These are phyloP conservation scores for Cornus controversa DNA, from an alignment of 148 eudicot genomes.

Conservation along the genomic window DNA sequence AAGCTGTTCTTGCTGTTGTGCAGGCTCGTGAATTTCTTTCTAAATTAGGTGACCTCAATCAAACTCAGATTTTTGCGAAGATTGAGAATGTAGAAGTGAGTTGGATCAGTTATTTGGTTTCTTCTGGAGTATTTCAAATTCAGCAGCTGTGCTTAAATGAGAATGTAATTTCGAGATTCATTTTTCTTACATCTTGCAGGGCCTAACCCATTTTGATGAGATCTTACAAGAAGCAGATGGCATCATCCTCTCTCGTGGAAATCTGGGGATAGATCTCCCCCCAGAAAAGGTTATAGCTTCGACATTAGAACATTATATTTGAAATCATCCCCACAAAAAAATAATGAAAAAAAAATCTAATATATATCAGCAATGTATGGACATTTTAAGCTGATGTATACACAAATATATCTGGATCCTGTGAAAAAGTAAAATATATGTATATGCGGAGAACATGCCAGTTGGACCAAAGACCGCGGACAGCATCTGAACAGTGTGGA, in stretches of 20 bases:
- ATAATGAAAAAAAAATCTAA: no score
- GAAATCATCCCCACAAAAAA: neutral
- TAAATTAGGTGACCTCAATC: conserved; percentile 60
- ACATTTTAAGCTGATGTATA: neutral
- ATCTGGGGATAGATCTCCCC: conserved; percentile 86
- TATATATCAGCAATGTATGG: neutral
- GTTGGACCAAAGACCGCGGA: neutral
- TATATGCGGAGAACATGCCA: neutral
- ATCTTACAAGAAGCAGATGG: conserved; percentile 88
- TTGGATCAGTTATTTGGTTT: neutral
- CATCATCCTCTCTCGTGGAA: conserved; percentile 88
- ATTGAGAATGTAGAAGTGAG: conserved; percentile 82
- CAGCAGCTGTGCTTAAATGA: neutral
- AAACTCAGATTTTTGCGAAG: conserved; percentile 82
- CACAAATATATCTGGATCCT: neutral
- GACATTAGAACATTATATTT: neutral
- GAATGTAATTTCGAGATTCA: neutral
- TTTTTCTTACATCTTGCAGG: conserved; percentile 29
- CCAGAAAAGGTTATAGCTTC: conserved; percentile 66
- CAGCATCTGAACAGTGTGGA: neutral
- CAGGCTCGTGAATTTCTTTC: conserved; percentile 76
- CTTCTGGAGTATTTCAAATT: neutral
- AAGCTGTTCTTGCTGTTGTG: neutral
- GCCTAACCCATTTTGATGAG: conserved; percentile 80
- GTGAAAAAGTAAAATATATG: no score